Base-by-base conservation (phyloP, 805 yeast species). In the Yamadazyma olivae region DNA sequence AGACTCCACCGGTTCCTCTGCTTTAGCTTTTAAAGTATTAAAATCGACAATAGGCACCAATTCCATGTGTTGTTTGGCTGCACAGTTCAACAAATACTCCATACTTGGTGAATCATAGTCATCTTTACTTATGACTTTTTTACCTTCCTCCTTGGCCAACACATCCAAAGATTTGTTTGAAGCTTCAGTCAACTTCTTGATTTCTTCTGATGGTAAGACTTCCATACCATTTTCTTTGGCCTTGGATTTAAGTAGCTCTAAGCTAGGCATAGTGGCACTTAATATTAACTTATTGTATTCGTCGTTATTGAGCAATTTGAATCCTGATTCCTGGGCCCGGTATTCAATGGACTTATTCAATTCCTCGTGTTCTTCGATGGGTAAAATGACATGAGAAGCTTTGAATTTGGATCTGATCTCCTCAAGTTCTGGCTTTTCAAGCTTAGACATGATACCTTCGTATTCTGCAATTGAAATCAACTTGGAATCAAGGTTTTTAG, bases 201-300 rank as follows among this genome's bases (percentile, higher is more conserved):
- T 34, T 10, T 57, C 64, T 39, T 61, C 67, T 1, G 24, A 27
- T 4, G 63, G 41, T 3, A 59, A 26, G 17, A 61, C 50, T 12
- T 43, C 45, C 35, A 61, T 43, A 0, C 70, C 70, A 35, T 54
- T 50, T 2, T 40, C 42, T 1, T 40, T 35, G 3, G 70, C 68
- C 19, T 43, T 47, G 1, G 45, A 34, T 12, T 44, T 39, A 12
- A 67, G 49, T 20, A 48, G 43, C 19, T 54, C 60, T 23, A 59
- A 38, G 3, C 59, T 45, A 7, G 61, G 59, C 37, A 53, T 61
- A 20, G 54, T 48, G 1, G 61, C 63, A 27, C 47, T 48, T 10
- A 51, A 33, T 10, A 57, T 47, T 30, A 67, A 49, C 20, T 61
- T 56, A 17, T 64, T 67, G 32, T 61, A 59, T 28, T 54, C 53